Percentiles rank a stretch among this genome's conserved stretches.
Evolutionary conservation across 2,329 filamentous ascomycete species (phyloP).

Genomic region (Phyllosticta paracitricarpa): DNA sequence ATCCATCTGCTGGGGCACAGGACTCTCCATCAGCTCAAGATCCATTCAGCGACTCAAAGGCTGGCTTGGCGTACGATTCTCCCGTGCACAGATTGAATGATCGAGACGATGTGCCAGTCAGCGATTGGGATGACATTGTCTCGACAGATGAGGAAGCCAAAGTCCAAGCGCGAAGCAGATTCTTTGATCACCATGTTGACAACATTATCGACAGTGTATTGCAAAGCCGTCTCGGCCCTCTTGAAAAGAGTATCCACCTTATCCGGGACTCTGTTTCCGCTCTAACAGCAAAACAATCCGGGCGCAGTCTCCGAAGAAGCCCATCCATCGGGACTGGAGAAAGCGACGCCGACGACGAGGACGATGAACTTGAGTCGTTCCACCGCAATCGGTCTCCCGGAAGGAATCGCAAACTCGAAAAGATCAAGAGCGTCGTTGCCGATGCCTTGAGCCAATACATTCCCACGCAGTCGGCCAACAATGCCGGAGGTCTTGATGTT

Average conservation of each 20-base stretch:
- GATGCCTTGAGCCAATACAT: constrained; percentile 39
- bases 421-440: constrained; percentile 52
- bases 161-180: constrained; percentile 67
- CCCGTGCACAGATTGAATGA: constrained; percentile 55
- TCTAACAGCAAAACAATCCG: constrained; percentile 38
- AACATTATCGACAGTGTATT: constrained; percentile 71
- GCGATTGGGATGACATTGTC: constrained; percentile 87
- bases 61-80: constrained; percentile 44
- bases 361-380: constrained; percentile 54
- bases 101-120: constrained; percentile 56
- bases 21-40: constrained; percentile 34
- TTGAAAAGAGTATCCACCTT: constrained; percentile 66
- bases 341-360: constrained; percentile 92
- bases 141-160: constrained; percentile 76
- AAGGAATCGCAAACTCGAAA: constrained; percentile 70
- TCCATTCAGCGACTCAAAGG: constrained; percentile 54
- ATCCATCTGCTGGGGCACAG: constrained; percentile 15
- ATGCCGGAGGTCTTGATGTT: constrained; percentile 17
- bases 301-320: constrained; percentile 52
- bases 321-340: constrained; percentile 60
- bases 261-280: constrained; percentile 60
- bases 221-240: constrained; percentile 64
- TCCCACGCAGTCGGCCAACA: neutral
- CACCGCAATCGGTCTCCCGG: constrained; percentile 66
- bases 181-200: constrained; percentile 88